Percentiles rank a stretch among this genome's conserved stretches.
Evolutionary conservation across 257 asterid species (phyloP).

Genomic region (Nicotiana noctiflora): DNA sequence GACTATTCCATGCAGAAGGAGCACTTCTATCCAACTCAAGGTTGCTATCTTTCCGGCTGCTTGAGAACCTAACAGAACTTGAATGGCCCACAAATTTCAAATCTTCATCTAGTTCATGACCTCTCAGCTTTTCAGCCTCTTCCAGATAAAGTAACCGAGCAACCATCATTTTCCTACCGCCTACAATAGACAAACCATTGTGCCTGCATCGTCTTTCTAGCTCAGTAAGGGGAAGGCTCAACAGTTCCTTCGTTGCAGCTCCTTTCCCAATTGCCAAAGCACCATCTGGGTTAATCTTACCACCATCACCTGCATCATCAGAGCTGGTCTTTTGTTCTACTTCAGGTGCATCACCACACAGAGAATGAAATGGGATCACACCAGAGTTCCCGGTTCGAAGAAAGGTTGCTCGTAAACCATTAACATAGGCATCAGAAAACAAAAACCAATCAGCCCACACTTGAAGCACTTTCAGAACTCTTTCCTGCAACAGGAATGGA

Average conservation of each 20-base stretch:
- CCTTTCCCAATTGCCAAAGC: constrained; percentile 94
- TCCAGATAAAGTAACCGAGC: constrained; percentile 84
- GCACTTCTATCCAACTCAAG: constrained; percentile 41
- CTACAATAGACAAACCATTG: constrained; percentile 78
- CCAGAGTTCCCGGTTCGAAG: constrained; percentile 80
- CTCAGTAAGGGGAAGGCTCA: constrained; percentile 64
- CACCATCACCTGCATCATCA: constrained; percentile 36
- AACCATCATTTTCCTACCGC: constrained; percentile 94
- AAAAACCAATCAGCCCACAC: constrained; percentile 97
- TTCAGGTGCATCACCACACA: constrained; percentile 90
- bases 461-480: constrained; percentile 86
- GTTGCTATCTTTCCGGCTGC: constrained; percentile 39
- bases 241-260: constrained; percentile 80
- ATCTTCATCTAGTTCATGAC: constrained; percentile 64
- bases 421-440: constrained; percentile 85
- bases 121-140: constrained; percentile 86
- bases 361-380: constrained; percentile 71
- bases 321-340: constrained; percentile 54
- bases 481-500: constrained; percentile 46
- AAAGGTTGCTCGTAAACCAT: constrained; percentile 89
- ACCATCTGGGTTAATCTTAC: constrained; percentile 60
- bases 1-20: constrained; percentile 37
- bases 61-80: constrained; percentile 44
- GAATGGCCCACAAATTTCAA: constrained; percentile 53
- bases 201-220: constrained; percentile 91